Conservation (phyloP, 257 asterid genomes). For the Solanum pinnatisectum region DNA sequence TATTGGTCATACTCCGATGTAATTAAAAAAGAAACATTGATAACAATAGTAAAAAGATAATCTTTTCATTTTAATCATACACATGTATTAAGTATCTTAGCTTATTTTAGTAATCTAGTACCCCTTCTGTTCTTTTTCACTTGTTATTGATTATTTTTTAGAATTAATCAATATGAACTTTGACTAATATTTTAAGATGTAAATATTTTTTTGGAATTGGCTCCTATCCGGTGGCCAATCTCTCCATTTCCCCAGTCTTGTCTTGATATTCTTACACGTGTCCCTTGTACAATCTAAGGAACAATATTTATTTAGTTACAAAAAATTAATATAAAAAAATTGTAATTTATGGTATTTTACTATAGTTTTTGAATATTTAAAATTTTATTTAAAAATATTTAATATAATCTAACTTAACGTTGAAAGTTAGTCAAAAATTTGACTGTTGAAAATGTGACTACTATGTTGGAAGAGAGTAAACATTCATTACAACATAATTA, state of each 20-base stretch:
- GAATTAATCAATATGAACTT: background rate
- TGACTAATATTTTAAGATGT: background rate
- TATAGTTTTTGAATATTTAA: background rate
- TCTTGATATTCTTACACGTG: background rate
- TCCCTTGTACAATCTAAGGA: too few relatives aligned
- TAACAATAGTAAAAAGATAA: background rate
- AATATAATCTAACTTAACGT: background rate
- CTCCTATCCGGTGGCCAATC: too few relatives aligned
- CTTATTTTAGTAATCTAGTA: background rate
- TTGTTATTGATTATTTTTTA: background rate
- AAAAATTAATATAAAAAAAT: too few relatives aligned
- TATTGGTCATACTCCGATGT: background rate
- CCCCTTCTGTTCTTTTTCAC: background rate
- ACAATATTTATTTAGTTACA: background rate
- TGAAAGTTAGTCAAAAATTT: background rate
- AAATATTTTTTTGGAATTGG: too few relatives aligned
- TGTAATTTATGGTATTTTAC: background rate
- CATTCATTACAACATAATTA: background rate
- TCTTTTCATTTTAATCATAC: background rate
- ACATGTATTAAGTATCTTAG: background rate
- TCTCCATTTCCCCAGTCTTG: too few relatives aligned
- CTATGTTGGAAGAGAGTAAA: background rate
- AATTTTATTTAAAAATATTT: background rate
- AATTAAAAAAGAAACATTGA: background rate
- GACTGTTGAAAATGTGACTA: background rate